These are phyloP conservation scores for Albifimbria verrucaria DNA, from an alignment of 2,329 filamentous ascomycete genomes.

Conservation along the genomic window DNA sequence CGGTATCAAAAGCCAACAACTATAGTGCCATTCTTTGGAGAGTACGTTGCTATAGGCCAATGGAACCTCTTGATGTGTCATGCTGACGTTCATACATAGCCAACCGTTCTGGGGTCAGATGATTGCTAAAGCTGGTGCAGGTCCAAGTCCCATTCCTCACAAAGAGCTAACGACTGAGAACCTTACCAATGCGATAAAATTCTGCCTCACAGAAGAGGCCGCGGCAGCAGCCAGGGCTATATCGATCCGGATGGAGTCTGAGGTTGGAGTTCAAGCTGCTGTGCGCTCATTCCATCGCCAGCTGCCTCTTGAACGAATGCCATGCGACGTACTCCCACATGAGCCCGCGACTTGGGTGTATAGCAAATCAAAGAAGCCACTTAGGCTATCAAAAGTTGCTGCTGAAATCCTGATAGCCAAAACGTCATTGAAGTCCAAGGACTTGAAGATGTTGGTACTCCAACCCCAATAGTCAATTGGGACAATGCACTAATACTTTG, in stretches of 20 bases:
- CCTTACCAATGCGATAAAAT: conserved; percentile 8
- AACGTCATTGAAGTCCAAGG: conserved; percentile 6
- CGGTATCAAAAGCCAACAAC: conserved; percentile 66
- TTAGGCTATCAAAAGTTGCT: conserved; percentile 13
- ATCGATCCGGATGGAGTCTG: conserved; percentile 11
- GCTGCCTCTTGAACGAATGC: conserved; percentile 13
- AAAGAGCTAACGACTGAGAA: conserved; percentile 9
- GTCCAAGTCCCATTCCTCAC: conserved; percentile 11
- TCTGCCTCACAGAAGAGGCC: conserved; percentile 8
- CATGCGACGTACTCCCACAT: conserved; percentile 11
- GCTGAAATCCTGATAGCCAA: conserved; percentile 11
- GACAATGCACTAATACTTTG: not conserved
- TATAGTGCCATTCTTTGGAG: conserved; percentile 71
- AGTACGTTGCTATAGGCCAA: too few relatives aligned
- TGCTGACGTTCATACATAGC: too few relatives aligned
- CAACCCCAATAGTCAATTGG: not conserved
- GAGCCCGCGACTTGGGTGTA: conserved; percentile 8
- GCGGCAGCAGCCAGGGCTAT: conserved; percentile 6
- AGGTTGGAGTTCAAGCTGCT: conserved; percentile 13
- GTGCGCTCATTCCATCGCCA: conserved; percentile 18
- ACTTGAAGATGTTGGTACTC: not conserved
- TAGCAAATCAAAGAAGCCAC: conserved; percentile 4
- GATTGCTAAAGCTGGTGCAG: conserved; percentile 13
- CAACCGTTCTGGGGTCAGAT: conserved; percentile 18
- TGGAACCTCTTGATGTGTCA: too few relatives aligned